Base-by-base conservation (phyloP, 371 early-diverging fungal species). In the Phascolomyces articulosus region DNA sequence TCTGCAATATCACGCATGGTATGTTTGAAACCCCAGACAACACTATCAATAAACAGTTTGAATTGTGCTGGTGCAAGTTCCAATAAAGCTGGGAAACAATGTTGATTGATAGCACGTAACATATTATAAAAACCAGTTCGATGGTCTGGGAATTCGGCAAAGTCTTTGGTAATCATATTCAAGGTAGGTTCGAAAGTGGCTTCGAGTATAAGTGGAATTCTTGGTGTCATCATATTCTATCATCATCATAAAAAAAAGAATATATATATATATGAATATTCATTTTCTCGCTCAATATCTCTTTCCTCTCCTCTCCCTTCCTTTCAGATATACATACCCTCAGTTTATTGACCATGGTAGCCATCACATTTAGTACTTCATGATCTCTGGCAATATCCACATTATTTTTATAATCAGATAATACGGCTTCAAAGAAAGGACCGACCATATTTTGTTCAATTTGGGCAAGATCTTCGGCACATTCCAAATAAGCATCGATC, bases 11-110 rank as follows among this genome's bases (percentile, higher is more conserved):
- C 98, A 65, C 97, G 89, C 92, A 95, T 93, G 1, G 97, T 96
- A 78, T 99, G 99, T 84, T 98, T 98, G 85, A 98, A 95, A n/a
- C 91, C 97, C 98, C 98, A 98, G 23, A 97, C 93, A 61, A 98
- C 87, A 66, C 94, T 91, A 83, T 96, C 95, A 60, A 93, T 83
- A 71, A 96, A 83, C 26, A 96, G 85, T 67, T 94, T 93, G 82
- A 98, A 95, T 74, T 92, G 92, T 18, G 86, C 86, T 34, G 92
- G 82, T 4, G 94, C 91, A 41, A 98, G 82, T 61, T 82, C 85
- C 63, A 97, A 70, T 44, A 96, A 78, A 2, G 97, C 97, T 84
- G 80, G 85, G 86, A 99, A 99, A 78, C 98, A 98, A 70, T 88
- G 77, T 56, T 81, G 78, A 69, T 91, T 93, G 76, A 98, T 93